Evolutionary conservation across 805 yeast species (phyloP), one percentile per base, ranked within the genome.

Genomic region (Candida argentea): DNA sequence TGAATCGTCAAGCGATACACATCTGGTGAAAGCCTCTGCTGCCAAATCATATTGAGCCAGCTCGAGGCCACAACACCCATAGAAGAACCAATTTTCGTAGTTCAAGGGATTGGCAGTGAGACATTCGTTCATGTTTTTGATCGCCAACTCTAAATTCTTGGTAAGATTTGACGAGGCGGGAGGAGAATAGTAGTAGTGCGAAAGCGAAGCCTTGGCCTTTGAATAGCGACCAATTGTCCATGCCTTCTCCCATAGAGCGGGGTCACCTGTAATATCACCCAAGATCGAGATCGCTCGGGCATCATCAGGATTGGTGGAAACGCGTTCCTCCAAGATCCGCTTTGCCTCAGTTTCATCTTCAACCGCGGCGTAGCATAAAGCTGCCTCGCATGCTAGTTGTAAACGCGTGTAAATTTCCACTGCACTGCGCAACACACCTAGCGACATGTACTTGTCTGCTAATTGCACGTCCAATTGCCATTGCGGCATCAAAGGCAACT

Each of bases 31-130:
- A 0, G 95, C 95, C 46, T 83, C 93, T 0, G 94, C 76, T 0
- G 96, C 94, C 24, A 81, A 53, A 14, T 76, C 80, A 57, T 68
- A 82, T 40, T 78, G 73, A 5, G 57, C 65, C 9, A 73, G 52
- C 46, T 85, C 95, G 27, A 91, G 59, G 0, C 93, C 95, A 31
- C 87, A 61, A 47, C 95, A 84, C 5, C 97, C 97, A 46, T 87
- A 86, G 43, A 86, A 73, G 48, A 76, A 89, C 94, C 97, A 86
- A 20, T 89, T 80, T 12, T 80, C 83, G 40, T 70, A 74, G 42
- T 70, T 72, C 29, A 84, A 58, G 6, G 95, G 91, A 47, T 78
- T 78, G 16, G 74, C 73, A 14, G 67, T 58, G 34, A 89, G 60
- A 9, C 91, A 76, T 21, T 86, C 94, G 40, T 72, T 70, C 56